Base-by-base conservation (phyloP, 2,329 filamentous ascomycete genomes). In the Dactylella cylindrospora region DNA sequence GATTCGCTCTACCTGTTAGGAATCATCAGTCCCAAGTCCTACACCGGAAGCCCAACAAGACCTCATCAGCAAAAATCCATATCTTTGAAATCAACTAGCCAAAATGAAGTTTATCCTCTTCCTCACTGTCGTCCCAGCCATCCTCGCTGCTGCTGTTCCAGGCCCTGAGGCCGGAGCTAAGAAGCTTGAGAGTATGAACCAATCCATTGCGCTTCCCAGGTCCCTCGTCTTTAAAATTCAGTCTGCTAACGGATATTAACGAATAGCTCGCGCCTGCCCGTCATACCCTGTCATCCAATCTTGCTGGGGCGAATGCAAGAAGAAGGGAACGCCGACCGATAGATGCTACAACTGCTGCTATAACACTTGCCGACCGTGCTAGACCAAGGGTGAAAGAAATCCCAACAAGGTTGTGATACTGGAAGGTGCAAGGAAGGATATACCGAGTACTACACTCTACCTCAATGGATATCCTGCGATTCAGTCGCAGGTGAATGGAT, bases 31-130 rank as follows among this genome's bases (percentile, higher is more conserved):
- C 32, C 28, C 2, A 25, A 13, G 19, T 10, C 41, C 17, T 20
- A 13, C 12, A 39, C 2, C 22, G 1, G 38, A 15, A 7, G 22
- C 19, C 20, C 9, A 5, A 22, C 29, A 19, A 3, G 3, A n/a
- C 1, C 19, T 13, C 31, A 20, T 9, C 5, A 22, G 9, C 7
- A n/a, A 25, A 3, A 19, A n/a, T 15, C 29, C 29, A 33, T n/a
- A 36, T 9, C 32, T 25, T 10, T 6, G n/a, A 19, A 8, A 12
- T n/a, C n/a, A 40, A 35, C 32, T 15, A n/a, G 33, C 46, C 23
- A 53, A 47, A 20, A 54, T 55, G 51, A 55, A 55, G 33, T 55
- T 55, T 28, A 28, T 55, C 44, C 29, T 55, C 26, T 13, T 55
- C 19, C 41, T 55, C 10, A 26, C 29, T 1, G 33, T 41, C 28